Evolutionary conservation across 495 filamentous ascomycete genomes (phyloP), one percentile per base, ranked within the genome.

Genomic region (Pyrenopolyporus hunteri): DNA sequence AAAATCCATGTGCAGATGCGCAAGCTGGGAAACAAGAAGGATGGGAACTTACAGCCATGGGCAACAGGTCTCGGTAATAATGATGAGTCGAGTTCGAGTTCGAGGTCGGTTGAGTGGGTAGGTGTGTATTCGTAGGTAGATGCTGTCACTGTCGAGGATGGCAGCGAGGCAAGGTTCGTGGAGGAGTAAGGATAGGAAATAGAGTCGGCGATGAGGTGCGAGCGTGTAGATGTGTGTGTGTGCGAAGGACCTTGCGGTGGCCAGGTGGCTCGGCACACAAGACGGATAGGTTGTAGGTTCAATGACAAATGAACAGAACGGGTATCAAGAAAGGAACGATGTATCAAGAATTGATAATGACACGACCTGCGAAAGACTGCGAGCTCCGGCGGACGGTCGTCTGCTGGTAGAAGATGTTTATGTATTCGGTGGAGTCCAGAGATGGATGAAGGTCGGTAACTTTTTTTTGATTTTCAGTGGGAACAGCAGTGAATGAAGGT

Each of bases 271-370:
- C 61, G 40, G 23, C 20, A 5, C 26, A 62, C 33, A 4, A 4
- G 35, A 49, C 9, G 33, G 26, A 19, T 13, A 35, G 29, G 19
- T 14, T 14, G 25, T 37, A 43, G 28, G 50, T 48, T 54, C 49
- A 29, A 55, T 43, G 20, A 43, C 19, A 44, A 31, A 51, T 37
- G 44, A 50, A 60, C 43, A 19, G 29, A 37, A 48, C 46, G 63
- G 63, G 63, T 66, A 66, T 66, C 63, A 45, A 47, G 49, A 66
- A 57, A 66, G 22, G 36, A 51, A 47, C 6, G 31, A 53, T 22
- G 19, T 53, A 51, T 55, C 20, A 28, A 49, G 55, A 49, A 53
- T 57, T 52, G 53, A 57, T 32, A 23, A 37, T 25, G 44, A 23
- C 52, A 26, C 36, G 37, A 56, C 33, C n/a, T 31, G 16, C n/a